phyloP scores from a whole-genome alignment of 23 red algal genomes.

The Pyropia yezoensis region DNA sequence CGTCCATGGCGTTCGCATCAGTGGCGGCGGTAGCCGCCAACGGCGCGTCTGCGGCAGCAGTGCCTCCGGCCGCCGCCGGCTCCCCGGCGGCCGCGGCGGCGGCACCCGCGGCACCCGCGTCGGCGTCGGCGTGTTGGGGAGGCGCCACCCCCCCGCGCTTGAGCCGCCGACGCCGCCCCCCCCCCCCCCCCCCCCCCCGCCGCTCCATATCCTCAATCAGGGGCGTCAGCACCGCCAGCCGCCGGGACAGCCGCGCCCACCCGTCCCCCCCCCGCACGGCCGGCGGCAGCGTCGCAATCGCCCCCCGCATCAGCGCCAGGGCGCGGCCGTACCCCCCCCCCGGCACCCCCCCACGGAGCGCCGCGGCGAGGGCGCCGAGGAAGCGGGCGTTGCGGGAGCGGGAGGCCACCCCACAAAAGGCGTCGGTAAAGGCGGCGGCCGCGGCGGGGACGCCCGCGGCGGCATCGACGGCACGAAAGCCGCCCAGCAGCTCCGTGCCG shows the following conservation, averaged over 20 bases:
- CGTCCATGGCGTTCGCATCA: no score
- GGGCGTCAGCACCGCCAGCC: no score
- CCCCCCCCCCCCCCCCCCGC: no score
- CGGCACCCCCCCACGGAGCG: constrained; percentile 1
- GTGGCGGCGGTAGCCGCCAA: no score
- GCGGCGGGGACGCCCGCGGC: constrained; percentile 16
- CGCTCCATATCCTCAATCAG: no score
- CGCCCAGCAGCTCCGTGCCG: constrained; percentile 70
- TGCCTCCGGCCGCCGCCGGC: no score
- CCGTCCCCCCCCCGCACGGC: neutral
- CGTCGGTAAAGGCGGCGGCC: constrained; percentile 14
- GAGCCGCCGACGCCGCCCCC: no score
- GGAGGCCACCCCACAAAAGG: constrained; percentile 30
- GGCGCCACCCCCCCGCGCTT: no score
- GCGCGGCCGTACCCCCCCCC: constrained; percentile 17
- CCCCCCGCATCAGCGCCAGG: constrained; percentile 31
- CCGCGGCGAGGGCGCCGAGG: constrained; percentile 40
- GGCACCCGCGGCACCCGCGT: no score
- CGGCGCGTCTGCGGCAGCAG: no score
- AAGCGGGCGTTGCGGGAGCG: constrained; percentile 46
- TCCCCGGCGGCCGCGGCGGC: no score
- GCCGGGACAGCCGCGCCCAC: neutral
- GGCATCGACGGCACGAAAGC: constrained; percentile 51
- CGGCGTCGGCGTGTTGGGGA: no score
- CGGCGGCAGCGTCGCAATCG: constrained; percentile 18